Evolutionary conservation across 306 rosid species (phyloP), one percentile per base, ranked within the genome.

Genomic region (Vachellia collinsii): DNA sequence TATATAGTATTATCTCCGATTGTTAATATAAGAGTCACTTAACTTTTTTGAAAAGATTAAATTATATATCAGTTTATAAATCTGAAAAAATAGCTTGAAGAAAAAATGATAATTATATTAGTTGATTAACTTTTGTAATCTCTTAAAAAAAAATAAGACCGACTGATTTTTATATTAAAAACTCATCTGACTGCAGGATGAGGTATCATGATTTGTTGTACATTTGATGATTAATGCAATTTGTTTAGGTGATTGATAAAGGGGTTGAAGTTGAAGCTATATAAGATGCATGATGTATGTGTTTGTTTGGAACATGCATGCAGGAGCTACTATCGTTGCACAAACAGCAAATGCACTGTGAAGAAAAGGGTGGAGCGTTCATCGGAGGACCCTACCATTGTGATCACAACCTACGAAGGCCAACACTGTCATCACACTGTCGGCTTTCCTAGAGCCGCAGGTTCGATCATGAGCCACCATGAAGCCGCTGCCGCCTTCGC

Each of bases 301-400:
- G 76, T 65, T 41, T 50, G 5, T 54, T 53, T 48, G 70, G 75
- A 29, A 29, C 42, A 14, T 50, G 22, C 53, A 67, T 43, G 74
- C 93, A 94, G 99, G 89, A 93, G 99, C 89, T 96, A 96, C 86
- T 96, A 96, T 70, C 93, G 99, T 29, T 96, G 99, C 90, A 96
- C 99, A 75, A 96, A 96, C 82, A 90, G 93, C 88, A 96, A 93
- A 87, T 96, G 99, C 92, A 92, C 89, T 0, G 99, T 96, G 79
- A 96, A 96, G 91, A 96, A 96, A 85, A 88, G 99, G 70, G 99
- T 96, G 16, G 99, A 96, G 54, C 94, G 99, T 2, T 96, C 98
- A 3, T 92, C 88, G 0, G 97, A 96, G 58, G 99, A 96, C 71
- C 91, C 97, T 38, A 84, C 91, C 0, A 81, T 82, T 34, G 99